Evolutionary conservation across 768 basidiomycete species (phyloP).

Genomic region (Russula olivacea): DNA sequence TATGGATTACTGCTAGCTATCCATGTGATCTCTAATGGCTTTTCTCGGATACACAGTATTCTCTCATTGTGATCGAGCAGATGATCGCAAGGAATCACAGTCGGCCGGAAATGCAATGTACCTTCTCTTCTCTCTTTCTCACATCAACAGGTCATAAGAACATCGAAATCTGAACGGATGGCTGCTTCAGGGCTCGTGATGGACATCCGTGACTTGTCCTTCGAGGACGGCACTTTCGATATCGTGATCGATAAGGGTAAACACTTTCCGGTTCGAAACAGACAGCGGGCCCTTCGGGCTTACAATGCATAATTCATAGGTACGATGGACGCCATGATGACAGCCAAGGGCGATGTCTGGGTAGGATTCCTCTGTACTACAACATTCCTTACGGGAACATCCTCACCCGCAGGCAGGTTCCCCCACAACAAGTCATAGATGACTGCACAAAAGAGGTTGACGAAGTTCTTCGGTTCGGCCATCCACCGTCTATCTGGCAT

Average conservation of each 20-base stretch:
- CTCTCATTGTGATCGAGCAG: slow-evolving; percentile 63
- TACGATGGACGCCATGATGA: slow-evolving; percentile 90
- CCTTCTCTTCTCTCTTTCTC: slow-evolving; percentile 28
- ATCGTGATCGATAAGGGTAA: slow-evolving; percentile 79
- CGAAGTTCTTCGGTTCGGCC: slow-evolving; percentile 59
- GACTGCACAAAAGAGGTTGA: slow-evolving; percentile 73
- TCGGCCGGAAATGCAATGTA: slow-evolving; percentile 70
- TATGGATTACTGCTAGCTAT: neutral
- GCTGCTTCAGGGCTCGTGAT: slow-evolving; percentile 64
- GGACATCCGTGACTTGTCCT: slow-evolving; percentile 67
- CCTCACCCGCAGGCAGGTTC: slow-evolving; percentile 46
- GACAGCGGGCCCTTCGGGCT: neutral
- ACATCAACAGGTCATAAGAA: neutral
- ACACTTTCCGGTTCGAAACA: neutral
- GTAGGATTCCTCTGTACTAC: slow-evolving; percentile 32
- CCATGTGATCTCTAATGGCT: neutral
- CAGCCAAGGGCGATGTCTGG: slow-evolving; percentile 78
- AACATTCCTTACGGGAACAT: neutral
- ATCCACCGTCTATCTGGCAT: slow-evolving; percentile 1
- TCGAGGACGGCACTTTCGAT: slow-evolving; percentile 60
- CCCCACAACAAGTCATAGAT: slow-evolving; percentile 60
- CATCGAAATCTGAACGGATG: neutral
- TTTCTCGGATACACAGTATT: slow-evolving; percentile 47
- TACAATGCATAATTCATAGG: slow-evolving; percentile 32
- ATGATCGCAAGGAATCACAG: slow-evolving; percentile 54